Evolutionary conservation across 495 filamentous ascomycete species (phyloP).

Genomic region (Sporormia fimetaria): DNA sequence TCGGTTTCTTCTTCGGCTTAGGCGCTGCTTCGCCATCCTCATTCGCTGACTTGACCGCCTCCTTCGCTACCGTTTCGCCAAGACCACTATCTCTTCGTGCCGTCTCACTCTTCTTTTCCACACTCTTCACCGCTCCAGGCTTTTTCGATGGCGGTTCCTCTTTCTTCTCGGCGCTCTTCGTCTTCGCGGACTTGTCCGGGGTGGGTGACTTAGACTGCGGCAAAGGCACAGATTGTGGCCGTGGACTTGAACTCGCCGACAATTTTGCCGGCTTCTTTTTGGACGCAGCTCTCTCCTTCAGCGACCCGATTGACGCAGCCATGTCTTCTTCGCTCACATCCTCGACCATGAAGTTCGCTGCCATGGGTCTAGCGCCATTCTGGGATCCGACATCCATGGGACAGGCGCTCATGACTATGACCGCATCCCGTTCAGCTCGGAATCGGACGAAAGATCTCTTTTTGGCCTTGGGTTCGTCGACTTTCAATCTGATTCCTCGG

Average conservation of each 20-base stretch:
- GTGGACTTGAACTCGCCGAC: too few species aligned
- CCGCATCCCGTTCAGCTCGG: slow-evolving; percentile 33
- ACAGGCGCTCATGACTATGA: slow-evolving; percentile 36
- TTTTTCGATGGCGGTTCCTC: neutral
- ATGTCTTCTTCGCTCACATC: slow-evolving; percentile 15
- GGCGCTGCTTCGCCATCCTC: neutral
- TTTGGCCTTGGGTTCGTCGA: slow-evolving; percentile 30
- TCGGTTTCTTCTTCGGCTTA: slow-evolving; percentile 1
- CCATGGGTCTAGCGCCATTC: slow-evolving; percentile 30
- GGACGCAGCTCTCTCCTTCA: slow-evolving; percentile 7
- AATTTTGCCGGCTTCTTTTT: too few species aligned
- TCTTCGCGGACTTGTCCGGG: neutral
- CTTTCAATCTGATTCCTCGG: slow-evolving; percentile 22
- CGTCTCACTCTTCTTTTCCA: neutral
- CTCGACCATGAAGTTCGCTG: slow-evolving; percentile 32
- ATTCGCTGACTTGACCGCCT: neutral
- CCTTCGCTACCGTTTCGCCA: neutral
- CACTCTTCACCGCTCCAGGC: neutral
- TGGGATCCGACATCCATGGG: slow-evolving; percentile 32
- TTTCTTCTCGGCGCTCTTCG: neutral
- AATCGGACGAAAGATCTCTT: slow-evolving; percentile 32
- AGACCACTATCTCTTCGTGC: neutral
- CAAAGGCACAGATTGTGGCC: too few species aligned
- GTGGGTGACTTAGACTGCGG: too few species aligned
- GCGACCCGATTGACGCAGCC: neutral